phyloP scores from a whole-genome alignment of 108 stramenopile genomes.

The Skeletonema marinoi region DNA sequence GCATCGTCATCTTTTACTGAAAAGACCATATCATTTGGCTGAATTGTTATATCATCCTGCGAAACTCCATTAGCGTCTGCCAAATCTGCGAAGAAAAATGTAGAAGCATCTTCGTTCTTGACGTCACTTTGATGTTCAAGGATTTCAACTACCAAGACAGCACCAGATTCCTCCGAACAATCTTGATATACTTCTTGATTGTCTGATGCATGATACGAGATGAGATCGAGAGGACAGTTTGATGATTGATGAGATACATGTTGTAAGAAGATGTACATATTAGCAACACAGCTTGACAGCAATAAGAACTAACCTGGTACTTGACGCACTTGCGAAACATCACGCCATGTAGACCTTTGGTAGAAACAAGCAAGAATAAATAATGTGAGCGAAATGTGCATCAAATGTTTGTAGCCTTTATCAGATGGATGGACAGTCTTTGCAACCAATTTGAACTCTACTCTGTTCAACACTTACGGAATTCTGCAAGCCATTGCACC shows the following conservation, averaged over 20 bases:
- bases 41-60: slow-evolving; percentile 6
- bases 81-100: slow-evolving; percentile 72
- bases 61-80: slow-evolving; percentile 56
- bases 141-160: slow-evolving; percentile 68
- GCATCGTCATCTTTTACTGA: slow-evolving; percentile 2
- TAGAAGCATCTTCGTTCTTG: slow-evolving; percentile 44
- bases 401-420: too few relatives aligned
- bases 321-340: slow-evolving; percentile 71
- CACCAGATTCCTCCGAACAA: slow-evolving; percentile 41
- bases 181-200: slow-evolving; percentile 82
- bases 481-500: background rate
- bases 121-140: slow-evolving; percentile 54
- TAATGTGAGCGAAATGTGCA: background rate
- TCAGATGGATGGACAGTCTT: too few relatives aligned
- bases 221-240: background rate
- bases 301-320: slow-evolving; percentile 54
- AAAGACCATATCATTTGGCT: background rate
- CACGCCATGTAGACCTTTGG: slow-evolving; percentile 41
- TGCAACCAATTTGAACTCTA: too few relatives aligned
- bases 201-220: slow-evolving; percentile 30
- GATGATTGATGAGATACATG: background rate
- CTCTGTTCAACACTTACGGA: background rate
- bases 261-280: background rate
- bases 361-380: background rate
- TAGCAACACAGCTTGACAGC: background rate